A percentile compares a stretch with the other conserved stretches of the same genome.
Evolutionary conservation across 1,284 basidiomycete species (phyloP).

Genomic region (Pholiota adiposa): DNA sequence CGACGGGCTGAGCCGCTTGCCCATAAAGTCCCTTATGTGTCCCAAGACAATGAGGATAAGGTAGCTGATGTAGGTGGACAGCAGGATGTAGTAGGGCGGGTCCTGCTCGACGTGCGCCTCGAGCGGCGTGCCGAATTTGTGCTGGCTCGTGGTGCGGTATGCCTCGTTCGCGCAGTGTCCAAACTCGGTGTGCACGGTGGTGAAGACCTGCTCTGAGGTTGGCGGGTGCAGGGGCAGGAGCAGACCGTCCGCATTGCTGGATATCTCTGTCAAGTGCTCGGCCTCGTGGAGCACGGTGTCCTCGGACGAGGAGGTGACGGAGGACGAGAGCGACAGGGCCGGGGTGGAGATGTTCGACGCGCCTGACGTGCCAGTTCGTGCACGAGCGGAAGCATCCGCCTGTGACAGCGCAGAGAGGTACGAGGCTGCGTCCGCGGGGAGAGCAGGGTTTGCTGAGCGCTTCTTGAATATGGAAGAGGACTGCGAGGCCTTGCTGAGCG

Average conservation of each 20-base stretch:
- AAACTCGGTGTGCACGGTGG: slow-evolving; percentile 83
- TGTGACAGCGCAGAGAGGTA: slow-evolving; percentile 74
- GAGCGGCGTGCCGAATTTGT: slow-evolving; percentile 54
- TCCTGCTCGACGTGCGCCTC: slow-evolving; percentile 67
- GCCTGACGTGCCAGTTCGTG: slow-evolving; percentile 27
- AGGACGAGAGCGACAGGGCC: slow-evolving; percentile 71
- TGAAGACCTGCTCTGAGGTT: slow-evolving; percentile 76
- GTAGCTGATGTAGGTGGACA: slow-evolving; percentile 93
- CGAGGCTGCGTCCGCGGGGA: slow-evolving; percentile 62
- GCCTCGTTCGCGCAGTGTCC: slow-evolving; percentile 79
- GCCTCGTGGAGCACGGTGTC: slow-evolving; percentile 63
- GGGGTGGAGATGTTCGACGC: slow-evolving; percentile 59
- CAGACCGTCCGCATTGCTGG: slow-evolving; percentile 51
- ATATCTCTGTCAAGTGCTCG: slow-evolving; percentile 36
- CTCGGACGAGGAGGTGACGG: slow-evolving; percentile 64
- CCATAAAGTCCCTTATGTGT: slow-evolving; percentile 94
- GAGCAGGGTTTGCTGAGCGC: slow-evolving; percentile 45
- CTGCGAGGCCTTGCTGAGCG: slow-evolving; percentile 52
- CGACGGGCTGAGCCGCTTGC: slow-evolving; percentile 79
- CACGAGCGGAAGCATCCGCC: slow-evolving; percentile 64
- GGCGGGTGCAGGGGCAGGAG: slow-evolving; percentile 63
- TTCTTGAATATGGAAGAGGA: slow-evolving; percentile 72
- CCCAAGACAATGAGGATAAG: slow-evolving; percentile 89
- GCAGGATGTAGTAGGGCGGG: slow-evolving; percentile 88
- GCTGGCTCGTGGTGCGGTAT: slow-evolving; percentile 71